Evolutionary conservation across 208 protist genomes (phyloP).

Genomic region (Acanthamoeba sp.): DNA sequence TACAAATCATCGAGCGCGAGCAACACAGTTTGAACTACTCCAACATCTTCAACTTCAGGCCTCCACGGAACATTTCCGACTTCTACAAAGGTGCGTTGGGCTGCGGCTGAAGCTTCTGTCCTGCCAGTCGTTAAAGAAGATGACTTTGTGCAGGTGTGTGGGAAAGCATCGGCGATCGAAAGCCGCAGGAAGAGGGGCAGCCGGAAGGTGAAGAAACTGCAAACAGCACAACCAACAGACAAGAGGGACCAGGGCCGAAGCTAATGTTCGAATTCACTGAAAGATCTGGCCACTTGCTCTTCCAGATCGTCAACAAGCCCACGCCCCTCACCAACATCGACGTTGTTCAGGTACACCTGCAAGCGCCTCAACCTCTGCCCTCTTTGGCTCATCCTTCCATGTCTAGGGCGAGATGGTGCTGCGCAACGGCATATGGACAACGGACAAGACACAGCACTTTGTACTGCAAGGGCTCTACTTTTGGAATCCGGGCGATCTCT

Average conservation of each 20-base stretch:
- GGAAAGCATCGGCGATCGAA: not conserved
- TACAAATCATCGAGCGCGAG: constrained; percentile 11
- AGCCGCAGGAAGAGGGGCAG: not conserved
- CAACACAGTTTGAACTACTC: constrained; percentile 45
- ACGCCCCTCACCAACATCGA: constrained; percentile 39
- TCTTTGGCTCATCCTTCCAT: not conserved
- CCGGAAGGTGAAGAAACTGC: not conserved
- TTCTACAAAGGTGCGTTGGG: constrained; percentile 40
- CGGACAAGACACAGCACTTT: constrained; percentile 50
- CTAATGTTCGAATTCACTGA: constrained; percentile 50
- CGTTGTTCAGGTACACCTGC: constrained; percentile 44
- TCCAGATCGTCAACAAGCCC: constrained; percentile 61
- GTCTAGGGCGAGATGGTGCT: constrained; percentile 75
- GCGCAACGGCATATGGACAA: constrained; percentile 77
- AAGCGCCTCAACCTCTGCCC: too few species aligned
- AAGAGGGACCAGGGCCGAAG: not conserved
- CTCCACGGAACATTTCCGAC: constrained; percentile 51
- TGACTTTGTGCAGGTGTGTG: constrained; percentile 12
- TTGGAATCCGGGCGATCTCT: constrained; percentile 69
- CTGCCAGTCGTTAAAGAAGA: not conserved
- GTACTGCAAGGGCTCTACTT: constrained; percentile 79
- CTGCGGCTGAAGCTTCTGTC: not conserved
- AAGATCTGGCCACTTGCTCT: constrained; percentile 55
- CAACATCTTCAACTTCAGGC: constrained; percentile 60
- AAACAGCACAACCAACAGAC: not conserved